A percentile compares a stretch with the other conserved stretches of the same genome.
These are phyloP conservation scores for Millerozyma miso DNA, from an alignment of 805 yeast genomes.

Conservation along the genomic window DNA sequence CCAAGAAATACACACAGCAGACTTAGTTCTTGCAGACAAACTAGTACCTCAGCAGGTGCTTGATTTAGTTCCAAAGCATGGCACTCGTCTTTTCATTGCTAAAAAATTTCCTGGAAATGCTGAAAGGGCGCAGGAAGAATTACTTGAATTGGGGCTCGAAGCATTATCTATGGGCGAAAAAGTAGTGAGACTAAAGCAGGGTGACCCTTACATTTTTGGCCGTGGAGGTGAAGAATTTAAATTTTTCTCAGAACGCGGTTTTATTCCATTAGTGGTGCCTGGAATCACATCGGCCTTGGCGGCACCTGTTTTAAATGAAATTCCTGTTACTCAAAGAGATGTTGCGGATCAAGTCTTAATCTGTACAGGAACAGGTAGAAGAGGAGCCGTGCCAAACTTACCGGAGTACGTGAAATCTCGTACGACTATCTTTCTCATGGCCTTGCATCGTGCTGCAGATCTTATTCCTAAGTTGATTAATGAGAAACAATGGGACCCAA, in stretches of 20 bases:
- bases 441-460: constrained; percentile 70
- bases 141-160: constrained; percentile 66
- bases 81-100: constrained; percentile 78
- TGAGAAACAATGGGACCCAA: constrained; percentile 59
- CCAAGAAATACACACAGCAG: constrained; percentile 76
- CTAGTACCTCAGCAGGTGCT: constrained; percentile 86
- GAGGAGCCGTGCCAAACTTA: constrained; percentile 72
- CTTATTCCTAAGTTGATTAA: constrained; percentile 43
- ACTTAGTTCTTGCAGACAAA: constrained; percentile 82
- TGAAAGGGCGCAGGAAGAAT: constrained; percentile 84
- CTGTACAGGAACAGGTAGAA: constrained; percentile 92
- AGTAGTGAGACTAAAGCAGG: constrained; percentile 90
- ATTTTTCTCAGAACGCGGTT: constrained; percentile 67
- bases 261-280: constrained; percentile 68
- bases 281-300: constrained; percentile 89
- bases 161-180: constrained; percentile 62
- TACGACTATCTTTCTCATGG: constrained; percentile 87
- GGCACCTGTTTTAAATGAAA: constrained; percentile 75
- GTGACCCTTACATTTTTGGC: constrained; percentile 95
- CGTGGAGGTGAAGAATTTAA: constrained; percentile 91
- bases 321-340: constrained; percentile 90
- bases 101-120: constrained; percentile 96
- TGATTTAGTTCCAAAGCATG: constrained; percentile 67
- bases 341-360: constrained; percentile 89
- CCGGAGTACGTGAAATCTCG: constrained; percentile 72